A percentile compares a stretch with the other conserved stretches of the same genome.
Evolutionary conservation across 495 filamentous ascomycete genomes (phyloP).

Genomic region (Xylaria sp.): DNA sequence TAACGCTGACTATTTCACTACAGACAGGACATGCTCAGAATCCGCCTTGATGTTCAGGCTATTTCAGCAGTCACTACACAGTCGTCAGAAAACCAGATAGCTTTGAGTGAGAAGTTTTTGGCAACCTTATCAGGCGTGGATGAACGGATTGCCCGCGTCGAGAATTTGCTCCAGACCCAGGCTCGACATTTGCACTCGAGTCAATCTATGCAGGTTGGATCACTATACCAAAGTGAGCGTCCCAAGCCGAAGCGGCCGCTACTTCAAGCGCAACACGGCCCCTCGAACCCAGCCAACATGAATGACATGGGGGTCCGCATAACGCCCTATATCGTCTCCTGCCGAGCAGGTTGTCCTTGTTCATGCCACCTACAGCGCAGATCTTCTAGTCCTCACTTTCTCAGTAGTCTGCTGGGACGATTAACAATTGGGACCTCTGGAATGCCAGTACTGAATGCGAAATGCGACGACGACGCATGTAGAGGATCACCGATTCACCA

Average conservation of each 20-base stretch:
- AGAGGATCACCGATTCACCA: conserved; percentile 2
- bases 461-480: conserved; percentile 4
- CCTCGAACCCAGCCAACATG: neutral
- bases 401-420: neutral
- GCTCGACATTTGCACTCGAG: neutral
- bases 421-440: neutral
- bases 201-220: conserved; percentile 2
- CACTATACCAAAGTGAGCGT: neutral
- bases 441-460: neutral
- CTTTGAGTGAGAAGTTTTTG: conserved; percentile 8
- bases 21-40: conserved; percentile 2
- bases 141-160: conserved; percentile 5
- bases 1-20: neutral
- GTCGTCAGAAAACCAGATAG: conserved; percentile 3
- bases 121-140: neutral
- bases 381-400: conserved; percentile 4
- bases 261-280: neutral
- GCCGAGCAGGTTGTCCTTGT: conserved; percentile 5
- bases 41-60: neutral
- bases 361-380: conserved; percentile 4
- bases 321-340: conserved; percentile 3
- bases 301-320: conserved; percentile 4
- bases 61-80: conserved; percentile 6
- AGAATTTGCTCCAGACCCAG: neutral
- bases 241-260: neutral